phyloP scores from a whole-genome alignment of 108 stramenopile genomes.

The Nitzschia putrida region DNA sequence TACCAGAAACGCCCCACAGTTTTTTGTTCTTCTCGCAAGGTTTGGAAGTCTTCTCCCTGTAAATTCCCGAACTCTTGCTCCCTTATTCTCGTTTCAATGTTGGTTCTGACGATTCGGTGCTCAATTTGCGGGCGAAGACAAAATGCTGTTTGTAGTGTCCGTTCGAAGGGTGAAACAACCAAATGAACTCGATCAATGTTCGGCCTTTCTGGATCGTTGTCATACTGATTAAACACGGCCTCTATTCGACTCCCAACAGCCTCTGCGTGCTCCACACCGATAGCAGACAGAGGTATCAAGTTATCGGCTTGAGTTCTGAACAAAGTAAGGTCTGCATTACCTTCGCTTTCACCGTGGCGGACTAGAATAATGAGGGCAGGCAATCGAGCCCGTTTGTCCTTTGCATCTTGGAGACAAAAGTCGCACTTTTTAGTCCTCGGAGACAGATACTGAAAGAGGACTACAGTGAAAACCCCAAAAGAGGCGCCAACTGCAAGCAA shows the following conservation, averaged over 20 bases:
- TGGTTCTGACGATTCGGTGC: conserved; percentile 29
- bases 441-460: too few relatives aligned
- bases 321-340: conserved; percentile 38
- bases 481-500: too few relatives aligned
- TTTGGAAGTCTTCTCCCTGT: conserved; percentile 33
- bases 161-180: conserved; percentile 58
- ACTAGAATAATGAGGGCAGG: conserved; percentile 39
- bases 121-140: conserved; percentile 25
- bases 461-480: too few relatives aligned
- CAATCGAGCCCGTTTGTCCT: conserved; percentile 22
- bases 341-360: conserved; percentile 46
- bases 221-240: conserved; percentile 28
- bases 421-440: too few relatives aligned
- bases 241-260: conserved; percentile 52
- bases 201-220: neutral
- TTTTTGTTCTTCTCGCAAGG: conserved; percentile 35
- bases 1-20: conserved; percentile 60
- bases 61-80: conserved; percentile 62
- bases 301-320: conserved; percentile 42
- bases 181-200: conserved; percentile 33
- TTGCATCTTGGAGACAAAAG: too few relatives aligned
- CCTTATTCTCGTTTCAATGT: conserved; percentile 35
- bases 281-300: conserved; percentile 46
- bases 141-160: conserved; percentile 51
- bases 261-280: conserved; percentile 53